These are phyloP conservation scores for Passalora sequoiae DNA, from an alignment of 2,329 filamentous ascomycete species.

Conservation along the genomic window DNA sequence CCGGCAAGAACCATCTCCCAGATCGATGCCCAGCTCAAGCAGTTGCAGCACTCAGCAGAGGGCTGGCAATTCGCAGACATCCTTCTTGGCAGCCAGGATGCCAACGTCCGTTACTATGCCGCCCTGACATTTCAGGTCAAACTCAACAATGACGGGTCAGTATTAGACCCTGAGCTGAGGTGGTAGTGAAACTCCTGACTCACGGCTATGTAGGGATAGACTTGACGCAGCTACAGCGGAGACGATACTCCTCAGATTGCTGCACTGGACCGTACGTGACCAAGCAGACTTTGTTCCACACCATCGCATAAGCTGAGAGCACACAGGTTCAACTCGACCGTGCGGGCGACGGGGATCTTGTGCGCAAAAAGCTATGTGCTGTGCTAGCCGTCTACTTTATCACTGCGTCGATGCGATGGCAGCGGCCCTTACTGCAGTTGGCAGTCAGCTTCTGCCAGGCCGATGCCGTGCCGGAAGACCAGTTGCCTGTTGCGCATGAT, in stretches of 20 bases:
- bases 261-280: constrained; percentile 54
- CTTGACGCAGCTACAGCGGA: constrained; percentile 55
- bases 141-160: constrained; percentile 57
- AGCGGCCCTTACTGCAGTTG: constrained; percentile 49
- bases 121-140: constrained; percentile 91
- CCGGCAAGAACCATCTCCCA: constrained; percentile 43
- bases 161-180: constrained; percentile 31
- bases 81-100: constrained; percentile 62
- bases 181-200: constrained; percentile 23
- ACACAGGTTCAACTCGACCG: constrained; percentile 39
- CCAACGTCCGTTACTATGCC: constrained; percentile 84
- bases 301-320: constrained; percentile 1
- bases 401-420: constrained; percentile 64
- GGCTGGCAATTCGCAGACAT: constrained; percentile 83
- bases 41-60: constrained; percentile 69
- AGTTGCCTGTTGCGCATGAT: constrained; percentile 39
- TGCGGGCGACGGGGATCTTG: constrained; percentile 53
- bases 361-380: constrained; percentile 70
- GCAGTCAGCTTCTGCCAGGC: constrained; percentile 26
- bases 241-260: constrained; percentile 56
- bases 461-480: constrained; percentile 18
- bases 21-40: constrained; percentile 70
- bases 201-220: constrained; percentile 30
- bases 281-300: neutral
- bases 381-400: constrained; percentile 71